Evolutionary conservation across 179 eudicot species (phyloP).

Genomic region (Spergularia azorica): DNA sequence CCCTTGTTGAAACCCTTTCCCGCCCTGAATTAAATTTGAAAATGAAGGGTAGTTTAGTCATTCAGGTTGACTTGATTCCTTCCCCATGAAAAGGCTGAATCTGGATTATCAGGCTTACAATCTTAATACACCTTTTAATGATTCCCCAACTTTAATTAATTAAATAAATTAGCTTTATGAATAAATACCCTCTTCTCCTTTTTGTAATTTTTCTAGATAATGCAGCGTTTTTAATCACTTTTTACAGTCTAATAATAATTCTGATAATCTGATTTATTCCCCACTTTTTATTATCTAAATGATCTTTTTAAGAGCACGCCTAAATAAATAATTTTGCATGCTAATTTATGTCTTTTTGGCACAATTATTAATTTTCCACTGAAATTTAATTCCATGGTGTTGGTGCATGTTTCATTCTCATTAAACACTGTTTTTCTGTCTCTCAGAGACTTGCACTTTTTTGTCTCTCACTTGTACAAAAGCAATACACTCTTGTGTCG

Average conservation of each 20-base stretch:
- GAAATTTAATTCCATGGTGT: slow-evolving; percentile 1
- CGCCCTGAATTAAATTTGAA: slow-evolving; percentile 24
- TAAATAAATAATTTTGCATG: background rate
- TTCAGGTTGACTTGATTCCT: background rate
- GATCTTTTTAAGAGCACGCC: slow-evolving; percentile 34
- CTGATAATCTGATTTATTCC: background rate
- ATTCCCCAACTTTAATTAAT: slow-evolving; percentile 18
- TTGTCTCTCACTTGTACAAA: slow-evolving; percentile 18
- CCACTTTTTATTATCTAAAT: slow-evolving; percentile 7
- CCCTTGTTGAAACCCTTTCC: slow-evolving; percentile 20
- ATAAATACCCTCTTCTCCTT: background rate
- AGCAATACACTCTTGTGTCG: slow-evolving; percentile 29
- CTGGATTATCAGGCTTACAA: slow-evolving; percentile 36
- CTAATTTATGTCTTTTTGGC: background rate
- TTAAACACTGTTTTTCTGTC: slow-evolving; percentile 13
- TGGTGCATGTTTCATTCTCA: background rate
- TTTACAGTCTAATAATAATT: slow-evolving; percentile 4
- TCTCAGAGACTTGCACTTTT: background rate
- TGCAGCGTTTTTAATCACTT: slow-evolving; percentile 15
- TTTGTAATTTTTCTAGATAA: slow-evolving; percentile 24
- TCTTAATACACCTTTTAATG: slow-evolving; percentile 22
- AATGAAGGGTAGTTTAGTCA: slow-evolving; percentile 24
- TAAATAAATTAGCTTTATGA: background rate
- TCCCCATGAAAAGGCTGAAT: slow-evolving; percentile 39
- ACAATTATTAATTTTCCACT: slow-evolving; percentile 11